phyloP scores from a whole-genome alignment of 2,329 filamentous ascomycete genomes.

The Colletotrichum filicis region DNA sequence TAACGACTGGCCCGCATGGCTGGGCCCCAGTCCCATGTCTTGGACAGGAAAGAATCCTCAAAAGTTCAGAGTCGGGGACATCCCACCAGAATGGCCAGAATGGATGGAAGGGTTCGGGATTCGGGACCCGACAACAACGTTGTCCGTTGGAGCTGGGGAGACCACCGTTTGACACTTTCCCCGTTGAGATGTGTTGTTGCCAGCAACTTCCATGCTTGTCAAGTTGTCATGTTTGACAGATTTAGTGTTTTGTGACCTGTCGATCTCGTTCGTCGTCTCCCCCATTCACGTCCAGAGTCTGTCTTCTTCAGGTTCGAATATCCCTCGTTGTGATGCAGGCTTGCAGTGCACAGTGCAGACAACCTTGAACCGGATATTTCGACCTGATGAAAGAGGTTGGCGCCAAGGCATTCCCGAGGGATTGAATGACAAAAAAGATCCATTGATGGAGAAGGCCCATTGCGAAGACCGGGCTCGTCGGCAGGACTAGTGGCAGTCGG shows the following conservation, averaged over 20 bases:
- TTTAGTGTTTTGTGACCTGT: background rate
- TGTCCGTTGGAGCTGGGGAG: background rate
- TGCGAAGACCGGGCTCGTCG: conserved; percentile 18
- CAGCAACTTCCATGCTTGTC: conserved; percentile 1
- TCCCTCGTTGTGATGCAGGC: background rate
- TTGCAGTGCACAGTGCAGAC: background rate
- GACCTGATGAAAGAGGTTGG: background rate
- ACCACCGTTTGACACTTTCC: background rate
- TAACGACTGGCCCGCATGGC: background rate
- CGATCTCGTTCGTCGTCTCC: background rate
- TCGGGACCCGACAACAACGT: conserved; percentile 2
- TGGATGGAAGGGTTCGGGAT: background rate
- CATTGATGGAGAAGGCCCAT: conserved; percentile 26
- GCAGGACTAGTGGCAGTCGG: conserved; percentile 17
- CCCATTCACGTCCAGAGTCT: too few relatives aligned
- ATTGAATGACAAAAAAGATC: conserved; percentile 24
- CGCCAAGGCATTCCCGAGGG: conserved; percentile 20
- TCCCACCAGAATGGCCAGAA: too few relatives aligned
- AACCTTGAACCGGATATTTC: background rate
- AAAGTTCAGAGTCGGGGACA: background rate
- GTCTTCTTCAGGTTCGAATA: too few relatives aligned
- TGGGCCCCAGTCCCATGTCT: background rate
- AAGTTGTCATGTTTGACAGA: background rate
- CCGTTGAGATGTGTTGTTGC: background rate
- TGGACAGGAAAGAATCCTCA: background rate